Base-by-base conservation (phyloP, 1,284 basidiomycete genomes). In the Porogramme epimiltina region DNA sequence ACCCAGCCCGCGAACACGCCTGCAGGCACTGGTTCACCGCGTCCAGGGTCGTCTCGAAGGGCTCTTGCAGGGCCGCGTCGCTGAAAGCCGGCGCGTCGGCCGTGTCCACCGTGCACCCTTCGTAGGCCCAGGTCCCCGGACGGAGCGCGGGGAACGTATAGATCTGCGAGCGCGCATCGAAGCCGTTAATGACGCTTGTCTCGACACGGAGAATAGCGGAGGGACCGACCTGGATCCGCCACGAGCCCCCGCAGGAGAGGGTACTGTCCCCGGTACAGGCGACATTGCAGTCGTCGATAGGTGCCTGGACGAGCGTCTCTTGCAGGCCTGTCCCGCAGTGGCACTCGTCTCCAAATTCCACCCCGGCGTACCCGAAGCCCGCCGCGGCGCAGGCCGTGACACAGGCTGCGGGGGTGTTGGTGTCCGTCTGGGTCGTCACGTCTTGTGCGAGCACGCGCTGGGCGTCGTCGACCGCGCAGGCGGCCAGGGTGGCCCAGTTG, bases 331-430 rank as follows among this genome's bases (percentile, higher is more conserved):
- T 57, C 13, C 56, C 62, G 56, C 62, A 64, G 56, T 64, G 60
- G 47, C 62, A 64, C 47, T 64, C 62, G 50, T 62, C 51, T 28
- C 51, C 49, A 56, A 57, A 64, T 59, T 64, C 62, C 41, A 62
- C 59, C 20, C 62, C 62, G 33, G 62, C 62, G 51, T 61, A 59
- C 23, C 49, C 58, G 48, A 58, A 64, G 31, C 61, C 62, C 31
- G 47, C 25, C 15, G 51, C 49, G 23, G 59, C 59, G 52, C 62
- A 64, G 25, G 45, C 23, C 10, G 42, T 24, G 43, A 59, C 47
- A 54, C 62, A 64, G 10, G 45, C 26, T 18, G 53, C 47, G 36
- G 61, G 54, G 2, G 61, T 61, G 49, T 61, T 62, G 48, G 47
- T 49, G 9, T 47, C 33, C 18, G 41, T 33, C 49, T 57, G 49